A percentile compares a stretch with the other conserved stretches of the same genome.
These are phyloP conservation scores for Hordeum pubiflorum DNA, from an alignment of 202 grass and related monocot species.

Conservation along the genomic window DNA sequence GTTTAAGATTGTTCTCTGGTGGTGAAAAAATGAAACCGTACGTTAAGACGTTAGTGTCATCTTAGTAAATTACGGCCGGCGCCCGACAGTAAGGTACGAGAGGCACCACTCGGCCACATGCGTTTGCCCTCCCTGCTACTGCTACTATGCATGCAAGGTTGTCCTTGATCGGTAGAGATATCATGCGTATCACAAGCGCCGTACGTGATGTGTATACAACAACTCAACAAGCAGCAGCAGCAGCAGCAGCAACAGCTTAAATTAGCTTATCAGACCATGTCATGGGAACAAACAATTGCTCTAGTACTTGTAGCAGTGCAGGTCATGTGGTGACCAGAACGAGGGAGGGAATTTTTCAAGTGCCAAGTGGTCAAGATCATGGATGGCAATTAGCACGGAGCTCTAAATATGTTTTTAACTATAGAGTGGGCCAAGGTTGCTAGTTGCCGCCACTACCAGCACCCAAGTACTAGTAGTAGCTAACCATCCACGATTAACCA, in stretches of 20 bases:
- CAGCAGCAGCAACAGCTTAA: not conserved
- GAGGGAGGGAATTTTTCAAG: not conserved
- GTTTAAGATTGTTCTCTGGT: not conserved
- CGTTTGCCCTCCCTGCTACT: not conserved
- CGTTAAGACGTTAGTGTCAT: not conserved
- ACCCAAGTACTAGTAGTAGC: not conserved
- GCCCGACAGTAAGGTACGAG: slow-evolving; percentile 28
- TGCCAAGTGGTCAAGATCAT: not conserved
- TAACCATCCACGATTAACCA: slow-evolving; percentile 3
- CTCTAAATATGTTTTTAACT: slow-evolving; percentile 13
- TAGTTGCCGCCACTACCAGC: slow-evolving; percentile 8
- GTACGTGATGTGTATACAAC: slow-evolving; percentile 5
- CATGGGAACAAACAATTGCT: not conserved
- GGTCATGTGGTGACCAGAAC: not conserved
- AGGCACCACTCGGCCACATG: slow-evolving; percentile 24
- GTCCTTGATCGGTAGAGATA: not conserved
- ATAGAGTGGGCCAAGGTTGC: not conserved
- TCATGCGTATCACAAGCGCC: not conserved
- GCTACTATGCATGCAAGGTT: not conserved
- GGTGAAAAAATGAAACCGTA: not conserved
- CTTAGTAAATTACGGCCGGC: not conserved
- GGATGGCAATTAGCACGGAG: not conserved
- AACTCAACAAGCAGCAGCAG: not conserved
- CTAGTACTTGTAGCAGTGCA: not conserved
- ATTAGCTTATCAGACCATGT: not conserved